Conservation (phyloP, 2,329 filamentous ascomycete genomes). For the Capronia epimyces region DNA sequence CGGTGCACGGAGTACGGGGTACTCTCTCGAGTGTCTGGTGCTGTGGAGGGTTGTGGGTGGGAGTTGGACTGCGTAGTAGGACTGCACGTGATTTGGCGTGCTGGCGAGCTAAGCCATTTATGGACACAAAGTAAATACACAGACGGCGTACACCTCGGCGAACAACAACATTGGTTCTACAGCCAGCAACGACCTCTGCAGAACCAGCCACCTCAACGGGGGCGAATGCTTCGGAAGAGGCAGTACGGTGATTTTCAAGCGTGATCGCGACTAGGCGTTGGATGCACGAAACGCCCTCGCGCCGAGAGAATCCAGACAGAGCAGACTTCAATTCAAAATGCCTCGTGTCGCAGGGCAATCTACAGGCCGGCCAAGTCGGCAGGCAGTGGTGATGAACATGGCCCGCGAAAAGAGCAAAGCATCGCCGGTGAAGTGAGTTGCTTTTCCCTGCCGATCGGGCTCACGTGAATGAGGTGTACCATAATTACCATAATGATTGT, state of each 20-base stretch:
- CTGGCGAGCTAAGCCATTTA: conserved; percentile 9
- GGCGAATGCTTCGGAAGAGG: not conserved
- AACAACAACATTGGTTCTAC: not conserved
- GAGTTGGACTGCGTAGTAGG: no score
- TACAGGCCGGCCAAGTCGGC: conserved; percentile 12
- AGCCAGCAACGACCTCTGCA: not conserved
- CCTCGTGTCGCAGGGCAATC: conserved; percentile 21
- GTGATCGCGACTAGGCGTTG: not conserved
- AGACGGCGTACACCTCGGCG: no score
- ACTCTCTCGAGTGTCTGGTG: no score
- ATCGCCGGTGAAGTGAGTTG: conserved; percentile 47
- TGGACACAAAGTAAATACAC: conserved; percentile 8
- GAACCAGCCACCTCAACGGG: not conserved
- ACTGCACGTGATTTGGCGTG: conserved; percentile 5
- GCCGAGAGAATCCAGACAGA: not conserved
- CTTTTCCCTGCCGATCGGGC: not conserved
- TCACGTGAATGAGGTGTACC: no score
- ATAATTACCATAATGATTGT: no score
- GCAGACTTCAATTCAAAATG: conserved; percentile 12
- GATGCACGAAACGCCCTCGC: not conserved
- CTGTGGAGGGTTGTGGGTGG: no score
- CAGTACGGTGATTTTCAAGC: not conserved
- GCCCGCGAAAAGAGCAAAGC: conserved; percentile 35
- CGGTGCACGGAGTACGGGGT: no score
- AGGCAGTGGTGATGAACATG: conserved; percentile 25